Conservation (phyloP, 2,329 filamentous ascomycete species). For the Penicillium sp. region DNA sequence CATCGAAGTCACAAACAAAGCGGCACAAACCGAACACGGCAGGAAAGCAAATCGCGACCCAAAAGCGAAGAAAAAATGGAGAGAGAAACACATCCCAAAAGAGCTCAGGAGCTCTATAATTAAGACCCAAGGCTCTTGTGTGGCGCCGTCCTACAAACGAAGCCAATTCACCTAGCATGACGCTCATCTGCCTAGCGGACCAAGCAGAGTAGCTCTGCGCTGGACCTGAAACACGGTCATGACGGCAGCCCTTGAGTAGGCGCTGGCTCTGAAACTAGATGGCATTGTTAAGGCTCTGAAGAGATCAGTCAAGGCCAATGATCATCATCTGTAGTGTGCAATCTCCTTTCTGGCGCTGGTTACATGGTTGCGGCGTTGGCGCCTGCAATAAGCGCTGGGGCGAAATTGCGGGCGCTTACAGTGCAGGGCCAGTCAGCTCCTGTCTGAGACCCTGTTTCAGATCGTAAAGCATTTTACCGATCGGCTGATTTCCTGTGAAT, state of each 20-base stretch:
- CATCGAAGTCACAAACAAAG: slow-evolving; percentile 14
- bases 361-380: slow-evolving; percentile 14
- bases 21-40: not conserved
- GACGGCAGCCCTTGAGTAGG: slow-evolving; percentile 28
- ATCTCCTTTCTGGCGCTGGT: slow-evolving; percentile 9
- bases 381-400: slow-evolving; percentile 29
- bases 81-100: slow-evolving; percentile 12
- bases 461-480: not conserved
- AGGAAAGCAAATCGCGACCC: not conserved
- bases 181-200: slow-evolving; percentile 11
- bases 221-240: slow-evolving; percentile 31
- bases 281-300: slow-evolving; percentile 11
- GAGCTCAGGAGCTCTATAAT: slow-evolving; percentile 12
- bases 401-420: slow-evolving; percentile 24
- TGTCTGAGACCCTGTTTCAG: slow-evolving; percentile 17
- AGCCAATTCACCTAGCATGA: slow-evolving; percentile 18
- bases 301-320: slow-evolving; percentile 12
- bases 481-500: not conserved
- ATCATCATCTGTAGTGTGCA: slow-evolving; percentile 13
- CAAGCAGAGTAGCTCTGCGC: slow-evolving; percentile 12
- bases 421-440: slow-evolving; percentile 9
- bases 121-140: slow-evolving; percentile 20
- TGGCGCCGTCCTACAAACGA: slow-evolving; percentile 22
- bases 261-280: slow-evolving; percentile 37
- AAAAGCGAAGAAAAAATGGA: slow-evolving; percentile 4